Conservation (phyloP, 805 yeast species). For the Yarrowia yakushimensis region DNA sequence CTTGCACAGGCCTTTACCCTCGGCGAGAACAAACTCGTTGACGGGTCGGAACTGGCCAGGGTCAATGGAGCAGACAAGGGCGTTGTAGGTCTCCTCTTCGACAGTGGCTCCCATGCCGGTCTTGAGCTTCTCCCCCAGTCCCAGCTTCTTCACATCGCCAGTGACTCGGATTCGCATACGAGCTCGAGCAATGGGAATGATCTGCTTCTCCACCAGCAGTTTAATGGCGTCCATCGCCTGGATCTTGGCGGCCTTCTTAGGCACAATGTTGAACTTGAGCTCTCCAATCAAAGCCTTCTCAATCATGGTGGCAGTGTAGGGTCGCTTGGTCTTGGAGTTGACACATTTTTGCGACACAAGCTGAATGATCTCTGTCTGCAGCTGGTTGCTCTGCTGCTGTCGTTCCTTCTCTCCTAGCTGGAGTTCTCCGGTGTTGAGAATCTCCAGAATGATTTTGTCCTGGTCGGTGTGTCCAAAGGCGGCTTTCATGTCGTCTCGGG, state of each 20-base stretch:
- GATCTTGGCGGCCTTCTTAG: constrained; percentile 71
- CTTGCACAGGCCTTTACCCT: constrained; percentile 55
- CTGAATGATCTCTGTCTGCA: constrained; percentile 76
- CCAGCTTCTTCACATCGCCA: constrained; percentile 46
- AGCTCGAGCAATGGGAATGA: constrained; percentile 91
- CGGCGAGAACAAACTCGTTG: constrained; percentile 56
- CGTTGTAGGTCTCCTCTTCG: constrained; percentile 42
- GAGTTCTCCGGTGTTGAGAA: constrained; percentile 85
- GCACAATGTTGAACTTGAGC: constrained; percentile 71
- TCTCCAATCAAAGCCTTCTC: constrained; percentile 73
- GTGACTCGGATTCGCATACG: constrained; percentile 80
- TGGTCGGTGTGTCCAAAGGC: constrained; percentile 74
- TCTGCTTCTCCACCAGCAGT: constrained; percentile 67
- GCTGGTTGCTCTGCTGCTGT: constrained; percentile 64
- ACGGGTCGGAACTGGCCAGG: constrained; percentile 77
- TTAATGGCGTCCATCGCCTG: constrained; percentile 93
- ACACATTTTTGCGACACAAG: constrained; percentile 86
- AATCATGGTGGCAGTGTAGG: constrained; percentile 93
- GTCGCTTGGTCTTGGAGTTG: constrained; percentile 81
- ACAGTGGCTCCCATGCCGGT: constrained; percentile 44
- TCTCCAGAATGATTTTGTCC: constrained; percentile 73
- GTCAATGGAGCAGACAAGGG: constrained; percentile 68
- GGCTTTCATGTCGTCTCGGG: constrained; percentile 71
- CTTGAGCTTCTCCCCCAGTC: constrained; percentile 41
- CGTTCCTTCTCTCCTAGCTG: constrained; percentile 94